phyloP scores from a whole-genome alignment of 2,329 filamentous ascomycete species.

The Hypoxylon sp. region DNA sequence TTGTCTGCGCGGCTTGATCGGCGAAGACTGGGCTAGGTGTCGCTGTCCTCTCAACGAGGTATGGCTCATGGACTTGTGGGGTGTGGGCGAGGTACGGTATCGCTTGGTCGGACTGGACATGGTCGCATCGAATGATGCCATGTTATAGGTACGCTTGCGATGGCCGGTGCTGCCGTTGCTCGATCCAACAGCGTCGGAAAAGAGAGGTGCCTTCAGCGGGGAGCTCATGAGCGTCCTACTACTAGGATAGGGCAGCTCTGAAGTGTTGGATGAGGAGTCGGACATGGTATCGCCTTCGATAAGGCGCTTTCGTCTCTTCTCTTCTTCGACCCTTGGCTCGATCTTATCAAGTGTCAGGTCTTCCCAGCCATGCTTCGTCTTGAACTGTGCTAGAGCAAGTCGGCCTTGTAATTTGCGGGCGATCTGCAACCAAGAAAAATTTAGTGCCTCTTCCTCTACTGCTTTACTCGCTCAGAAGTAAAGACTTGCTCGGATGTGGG shows the following conservation, averaged over 20 bases:
- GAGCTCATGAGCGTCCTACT: conserved; percentile 79
- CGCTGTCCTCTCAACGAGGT: conserved; percentile 79
- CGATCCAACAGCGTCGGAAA: conserved; percentile 81
- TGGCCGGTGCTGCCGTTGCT: conserved; percentile 72
- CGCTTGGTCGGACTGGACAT: conserved; percentile 71
- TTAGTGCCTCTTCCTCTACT: conserved; percentile 32
- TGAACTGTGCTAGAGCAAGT: conserved; percentile 94
- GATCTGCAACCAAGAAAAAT: conserved; percentile 67
- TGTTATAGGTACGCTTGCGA: conserved; percentile 67
- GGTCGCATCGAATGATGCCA: conserved; percentile 63
- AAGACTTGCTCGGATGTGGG: not conserved
- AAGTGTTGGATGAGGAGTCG: conserved; percentile 85
- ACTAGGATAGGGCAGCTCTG: conserved; percentile 75
- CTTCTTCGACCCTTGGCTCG: conserved; percentile 82
- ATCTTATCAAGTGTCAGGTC: conserved; percentile 86
- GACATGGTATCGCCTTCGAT: conserved; percentile 78
- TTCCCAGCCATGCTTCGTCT: conserved; percentile 95
- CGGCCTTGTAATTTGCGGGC: conserved; percentile 91
- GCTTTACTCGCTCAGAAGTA: too few relatives aligned
- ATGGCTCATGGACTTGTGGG: conserved; percentile 65
- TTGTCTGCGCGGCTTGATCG: conserved; percentile 78
- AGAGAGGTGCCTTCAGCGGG: conserved; percentile 81
- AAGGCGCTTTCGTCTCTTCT: conserved; percentile 76
- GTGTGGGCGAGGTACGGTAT: conserved; percentile 70
- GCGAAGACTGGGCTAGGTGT: conserved; percentile 84